Percentiles rank a stretch among this genome's conserved stretches.
Conservation (phyloP, 2,329 filamentous ascomycete species). For the Cercospora canescens region DNA sequence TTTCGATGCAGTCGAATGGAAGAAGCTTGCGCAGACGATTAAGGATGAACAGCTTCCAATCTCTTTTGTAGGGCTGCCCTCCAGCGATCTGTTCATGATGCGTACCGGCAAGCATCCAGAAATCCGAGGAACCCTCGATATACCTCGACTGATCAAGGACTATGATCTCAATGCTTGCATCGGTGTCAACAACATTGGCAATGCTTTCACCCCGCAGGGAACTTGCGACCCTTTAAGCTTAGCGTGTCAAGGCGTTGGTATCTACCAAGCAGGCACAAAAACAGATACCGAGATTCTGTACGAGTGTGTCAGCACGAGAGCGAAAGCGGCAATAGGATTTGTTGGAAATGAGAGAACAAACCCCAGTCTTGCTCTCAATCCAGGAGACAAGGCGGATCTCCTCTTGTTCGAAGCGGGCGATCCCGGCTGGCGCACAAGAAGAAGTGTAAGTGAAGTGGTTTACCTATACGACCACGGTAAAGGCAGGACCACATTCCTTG, state of each 20-base stretch:
- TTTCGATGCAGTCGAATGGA: slow-evolving; percentile 54
- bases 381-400: slow-evolving; percentile 45
- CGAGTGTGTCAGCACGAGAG: slow-evolving; percentile 43
- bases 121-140: slow-evolving; percentile 60
- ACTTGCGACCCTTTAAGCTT: slow-evolving; percentile 65
- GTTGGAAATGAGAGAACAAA: slow-evolving; percentile 17
- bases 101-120: slow-evolving; percentile 39
- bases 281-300: slow-evolving; percentile 60
- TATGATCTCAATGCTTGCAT: slow-evolving; percentile 61
- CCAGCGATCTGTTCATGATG: slow-evolving; percentile 74
- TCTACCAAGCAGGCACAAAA: slow-evolving; percentile 67
- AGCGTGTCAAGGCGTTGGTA: slow-evolving; percentile 62
- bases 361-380: slow-evolving; percentile 33
- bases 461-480: slow-evolving; percentile 44
- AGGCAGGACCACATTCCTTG: slow-evolving; percentile 17
- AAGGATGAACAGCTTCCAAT: slow-evolving; percentile 55
- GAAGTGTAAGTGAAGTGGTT: slow-evolving; percentile 45
- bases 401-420: slow-evolving; percentile 42
- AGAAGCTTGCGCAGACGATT: slow-evolving; percentile 50
- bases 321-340: slow-evolving; percentile 35
- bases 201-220: slow-evolving; percentile 72
- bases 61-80: slow-evolving; percentile 68
- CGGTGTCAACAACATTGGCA: slow-evolving; percentile 71
- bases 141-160: slow-evolving; percentile 61
- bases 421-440: slow-evolving; percentile 43